A percentile compares a stretch with the other conserved stretches of the same genome.
Evolutionary conservation across 2,329 filamentous ascomycete species (phyloP).

Genomic region (Cercospora brassicicola): DNA sequence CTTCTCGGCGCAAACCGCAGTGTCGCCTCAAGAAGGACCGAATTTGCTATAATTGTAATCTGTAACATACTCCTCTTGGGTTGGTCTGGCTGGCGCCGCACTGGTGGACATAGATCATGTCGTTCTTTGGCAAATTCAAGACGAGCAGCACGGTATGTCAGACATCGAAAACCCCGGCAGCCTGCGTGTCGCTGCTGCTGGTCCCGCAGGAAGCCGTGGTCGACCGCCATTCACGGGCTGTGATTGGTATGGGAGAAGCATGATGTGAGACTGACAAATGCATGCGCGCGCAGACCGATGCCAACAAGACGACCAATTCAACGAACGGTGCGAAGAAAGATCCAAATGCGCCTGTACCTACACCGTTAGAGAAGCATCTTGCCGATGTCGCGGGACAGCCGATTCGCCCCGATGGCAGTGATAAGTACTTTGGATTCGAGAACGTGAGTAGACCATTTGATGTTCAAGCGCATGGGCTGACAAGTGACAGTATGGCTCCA

Average conservation of each 20-base stretch:
- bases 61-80: not conserved
- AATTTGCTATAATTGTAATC: not conserved
- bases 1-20: not conserved
- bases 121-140: constrained; percentile 58
- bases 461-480: constrained; percentile 10
- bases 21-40: not conserved
- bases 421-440: constrained; percentile 98
- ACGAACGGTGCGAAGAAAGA: constrained; percentile 59
- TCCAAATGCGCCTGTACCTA: constrained; percentile 56
- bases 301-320: constrained; percentile 48
- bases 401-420: constrained; percentile 81
- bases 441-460: constrained; percentile 68
- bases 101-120: constrained; percentile 43
- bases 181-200: not conserved
- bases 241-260: constrained; percentile 10
- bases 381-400: constrained; percentile 73
- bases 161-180: not conserved
- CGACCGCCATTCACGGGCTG: not conserved
- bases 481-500: constrained; percentile 80
- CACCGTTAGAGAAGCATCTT: constrained; percentile 71
- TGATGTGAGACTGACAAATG: constrained; percentile 22
- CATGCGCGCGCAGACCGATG: constrained; percentile 45
- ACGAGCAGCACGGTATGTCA: constrained; percentile 35
- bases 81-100: not conserved
- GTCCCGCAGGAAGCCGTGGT: constrained; percentile 1